phyloP scores from a whole-genome alignment of 257 asterid species.

The Pogostemon cablin region DNA sequence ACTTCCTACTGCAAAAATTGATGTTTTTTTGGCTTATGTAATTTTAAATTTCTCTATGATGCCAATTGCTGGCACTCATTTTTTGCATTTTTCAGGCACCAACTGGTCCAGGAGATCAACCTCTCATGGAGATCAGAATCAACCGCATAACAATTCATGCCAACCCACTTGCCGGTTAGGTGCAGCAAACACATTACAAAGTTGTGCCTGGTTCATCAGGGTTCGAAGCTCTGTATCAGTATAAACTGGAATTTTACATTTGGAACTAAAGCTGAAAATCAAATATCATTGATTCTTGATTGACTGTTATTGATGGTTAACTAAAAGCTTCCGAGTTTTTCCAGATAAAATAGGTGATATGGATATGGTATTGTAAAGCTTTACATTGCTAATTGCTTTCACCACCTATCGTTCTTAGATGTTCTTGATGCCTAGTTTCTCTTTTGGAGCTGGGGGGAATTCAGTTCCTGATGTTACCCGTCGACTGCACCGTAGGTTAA shows the following conservation, averaged over 20 bases:
- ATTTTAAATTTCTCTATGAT: background rate
- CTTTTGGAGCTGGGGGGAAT: constrained; percentile 8
- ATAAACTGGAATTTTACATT: background rate
- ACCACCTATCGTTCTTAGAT: background rate
- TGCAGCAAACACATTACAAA: constrained; percentile 11
- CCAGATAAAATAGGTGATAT: constrained; percentile 9
- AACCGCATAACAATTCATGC: constrained; percentile 93
- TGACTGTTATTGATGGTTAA: background rate
- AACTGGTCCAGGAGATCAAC: constrained; percentile 86
- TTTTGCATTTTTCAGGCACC: constrained; percentile 60
- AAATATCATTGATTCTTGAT: background rate
- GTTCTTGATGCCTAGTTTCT: background rate
- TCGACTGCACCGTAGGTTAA: background rate
- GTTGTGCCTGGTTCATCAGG: constrained; percentile 7
- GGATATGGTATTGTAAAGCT: background rate
- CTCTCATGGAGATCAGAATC: constrained; percentile 91
- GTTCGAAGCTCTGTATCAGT: constrained; percentile 17
- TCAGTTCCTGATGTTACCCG: background rate
- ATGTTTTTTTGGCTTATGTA: background rate
- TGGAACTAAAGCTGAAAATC: background rate
- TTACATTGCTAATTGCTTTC: background rate
- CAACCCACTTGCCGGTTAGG: constrained; percentile 90
- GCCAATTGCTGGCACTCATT: constrained; percentile 2
- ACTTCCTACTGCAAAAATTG: background rate
- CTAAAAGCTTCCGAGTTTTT: background rate